Base-by-base conservation (phyloP, 2,329 filamentous ascomycete species). In the Colletotrichum plurivorum region DNA sequence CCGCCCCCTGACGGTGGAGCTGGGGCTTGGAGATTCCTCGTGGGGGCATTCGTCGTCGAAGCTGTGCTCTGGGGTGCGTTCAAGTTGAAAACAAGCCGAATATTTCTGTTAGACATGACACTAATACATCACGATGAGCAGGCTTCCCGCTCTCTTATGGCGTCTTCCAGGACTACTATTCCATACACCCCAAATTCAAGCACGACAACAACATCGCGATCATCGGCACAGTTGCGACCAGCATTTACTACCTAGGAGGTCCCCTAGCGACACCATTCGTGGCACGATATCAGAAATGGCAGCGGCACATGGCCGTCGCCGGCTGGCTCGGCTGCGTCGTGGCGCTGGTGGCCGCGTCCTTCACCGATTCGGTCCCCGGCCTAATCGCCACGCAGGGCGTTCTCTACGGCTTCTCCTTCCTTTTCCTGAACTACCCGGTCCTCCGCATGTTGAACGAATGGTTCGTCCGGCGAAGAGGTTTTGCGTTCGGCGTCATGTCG, bases 401-500 rank as follows among this genome's bases (percentile, higher is more conserved):
- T 57, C 63, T 82, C 71, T 72, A 76, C 75, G 72, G 77, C 57
- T 43, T 78, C 16, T 72, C 73, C 56, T 76, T 82, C 73, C 64
- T 84, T 78, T 63, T 85, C 78, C 53, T 82, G 55, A 74, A 82
- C 73, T 77, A 74, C 22, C 74, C 78, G 8, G 70, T 85, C 79
- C 59, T 88, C 78, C 63, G 72, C 16, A 72, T 73, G 72, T 56
- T 77, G 1, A 77, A 87, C 48, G 83, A 85, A 72, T 87, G 84
- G 84, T 87, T 86, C 58, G 76, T 83, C 3, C 72, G 74, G 16
- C 77, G 81, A 25, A 84, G 84, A 36, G 84, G 84, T 0, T 72
- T 86, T 22, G 84, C 84, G 0, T 84, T 82, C 48, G 86, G 87
- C 0, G 80, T 87, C 20, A 82, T 88, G 75, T 86, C 80, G 78